Evolutionary conservation across 306 rosid species (phyloP), one percentile per base, ranked within the genome.

Genomic region (Inga leiocalycina): DNA sequence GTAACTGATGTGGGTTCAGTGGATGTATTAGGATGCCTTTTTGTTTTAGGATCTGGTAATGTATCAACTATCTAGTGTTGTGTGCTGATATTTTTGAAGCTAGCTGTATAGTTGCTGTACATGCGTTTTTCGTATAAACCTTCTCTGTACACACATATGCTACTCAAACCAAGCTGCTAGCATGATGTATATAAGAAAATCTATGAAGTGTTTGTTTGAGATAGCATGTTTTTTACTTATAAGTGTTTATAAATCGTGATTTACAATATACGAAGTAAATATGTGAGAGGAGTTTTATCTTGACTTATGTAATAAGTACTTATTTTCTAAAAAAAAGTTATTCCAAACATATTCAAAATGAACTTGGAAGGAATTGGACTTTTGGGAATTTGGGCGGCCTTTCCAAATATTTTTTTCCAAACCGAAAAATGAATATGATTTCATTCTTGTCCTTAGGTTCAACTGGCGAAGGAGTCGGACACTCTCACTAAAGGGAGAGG

Each of bases 11-110:
- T 49, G 62, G 66, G 52, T 13, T 71, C 75, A 32, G 56, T 64
- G n/a, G 67, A 43, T 79, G 67, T 79, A 43, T 79, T 64, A 59
- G 79, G 81, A 8, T 81, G 72, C 6, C 62, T 65, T 16, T 61
- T 22, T 10, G 75, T 71, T 43, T 39, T 20, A 76, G 84, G 39
- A 52, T 6, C 45, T 74, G 46, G 46, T 17, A 64, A 62, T 76
- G 83, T 74, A 82, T 79, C 77, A 51, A 75, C 22, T 19, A 82
- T 79, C 77, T 44, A 75, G 30, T 19, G 75, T 75, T 43, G 35
- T 39, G 8, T 35, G 70, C 77, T 79, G 16, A 56, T 44, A 16
- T 3, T 49, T 56, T 44, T 77, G 57, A 51, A 56, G 75, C 76
- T 35, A 49, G 65, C 24, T 79, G 69, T 52, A 43, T 39, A 54